Base-by-base conservation (phyloP, 2,329 filamentous ascomycete genomes). In the Arthrobotrys musiformis region DNA sequence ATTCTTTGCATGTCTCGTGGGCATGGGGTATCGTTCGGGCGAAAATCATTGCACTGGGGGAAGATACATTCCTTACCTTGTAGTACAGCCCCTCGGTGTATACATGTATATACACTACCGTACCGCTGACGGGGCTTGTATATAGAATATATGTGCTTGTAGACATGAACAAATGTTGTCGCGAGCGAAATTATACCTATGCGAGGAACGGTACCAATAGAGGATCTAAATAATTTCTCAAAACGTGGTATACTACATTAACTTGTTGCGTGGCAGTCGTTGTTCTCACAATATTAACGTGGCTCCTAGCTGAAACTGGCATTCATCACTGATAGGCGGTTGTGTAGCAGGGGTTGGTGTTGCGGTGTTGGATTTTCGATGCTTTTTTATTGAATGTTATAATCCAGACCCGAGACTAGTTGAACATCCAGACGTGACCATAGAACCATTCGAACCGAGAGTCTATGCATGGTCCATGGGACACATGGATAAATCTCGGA, bases 11-110 rank as follows among this genome's bases (percentile, higher is more conserved):
- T 17, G 67, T 70, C 11, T 66, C 58, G 9, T 77, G 73, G 73
- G 73, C 66, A 9, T 77, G 73, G 73, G 33, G 35, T 24, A 48
- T 70, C 24, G 42, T 77, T 17, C 60, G 52, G 26, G 40, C 60
- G 33, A 70, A 64, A 11, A 52, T 28, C 22, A 56, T 77, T 7
- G 33, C 64, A 19, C 3, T 77, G 9, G 52, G 50, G 13, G 42
- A 42, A 4, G 37, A 70, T 33, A 46, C 30, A 19, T 24, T 50
- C 17, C 63, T 76, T 35, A 76, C 72, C 2, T 19, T 69, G 22
- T 75, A 75, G 22, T 24, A 3, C 22, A 13, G 44, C 35, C n/a
- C n/a, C n/a, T n/a, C n/a, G n/a, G n/a, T n/a, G n/a, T n/a, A n/a
- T n/a, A n/a, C n/a, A n/a, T n/a, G n/a, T n/a, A n/a, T n/a, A n/a